phyloP scores from a whole-genome alignment of 805 yeast genomes.

The Isabelozyma pseudorhagii region DNA sequence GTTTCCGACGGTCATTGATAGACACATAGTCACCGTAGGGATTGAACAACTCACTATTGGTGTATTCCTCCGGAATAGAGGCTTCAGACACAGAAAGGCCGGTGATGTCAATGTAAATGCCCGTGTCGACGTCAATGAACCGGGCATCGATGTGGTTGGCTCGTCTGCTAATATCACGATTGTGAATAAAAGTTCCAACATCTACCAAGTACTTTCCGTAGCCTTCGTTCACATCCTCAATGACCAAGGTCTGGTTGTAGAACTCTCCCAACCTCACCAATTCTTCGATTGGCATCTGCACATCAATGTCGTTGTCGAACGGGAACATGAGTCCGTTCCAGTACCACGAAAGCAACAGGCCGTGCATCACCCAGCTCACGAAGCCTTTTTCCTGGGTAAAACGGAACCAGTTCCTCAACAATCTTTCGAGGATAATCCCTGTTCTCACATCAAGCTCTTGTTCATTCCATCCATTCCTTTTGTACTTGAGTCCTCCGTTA shows the following conservation, averaged over 20 bases:
- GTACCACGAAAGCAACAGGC: conserved; percentile 26
- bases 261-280: conserved; percentile 15
- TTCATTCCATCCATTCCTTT: conserved; percentile 27
- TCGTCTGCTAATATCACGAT: conserved; percentile 17
- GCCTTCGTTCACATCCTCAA: conserved; percentile 29
- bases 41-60: conserved; percentile 4
- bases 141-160: conserved; percentile 39
- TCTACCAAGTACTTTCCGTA: conserved; percentile 25
- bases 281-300: conserved; percentile 25
- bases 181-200: conserved; percentile 25
- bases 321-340: conserved; percentile 29
- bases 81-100: conserved; percentile 32
- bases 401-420: conserved; percentile 23
- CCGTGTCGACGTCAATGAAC: conserved; percentile 57
- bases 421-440: conserved; percentile 18
- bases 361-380: conserved; percentile 26
- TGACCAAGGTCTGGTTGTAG: conserved; percentile 25
- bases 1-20: conserved; percentile 55
- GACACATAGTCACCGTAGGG: conserved; percentile 20
- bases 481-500: conserved; percentile 50
- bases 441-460: conserved; percentile 17
- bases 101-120: conserved; percentile 55
- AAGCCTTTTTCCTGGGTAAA: conserved; percentile 21
- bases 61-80: conserved; percentile 11
- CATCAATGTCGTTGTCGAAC: conserved; percentile 25